These are phyloP conservation scores for Aspergillus brunneoviolaceus DNA, from an alignment of 2,329 filamentous ascomycete genomes.

Conservation along the genomic window DNA sequence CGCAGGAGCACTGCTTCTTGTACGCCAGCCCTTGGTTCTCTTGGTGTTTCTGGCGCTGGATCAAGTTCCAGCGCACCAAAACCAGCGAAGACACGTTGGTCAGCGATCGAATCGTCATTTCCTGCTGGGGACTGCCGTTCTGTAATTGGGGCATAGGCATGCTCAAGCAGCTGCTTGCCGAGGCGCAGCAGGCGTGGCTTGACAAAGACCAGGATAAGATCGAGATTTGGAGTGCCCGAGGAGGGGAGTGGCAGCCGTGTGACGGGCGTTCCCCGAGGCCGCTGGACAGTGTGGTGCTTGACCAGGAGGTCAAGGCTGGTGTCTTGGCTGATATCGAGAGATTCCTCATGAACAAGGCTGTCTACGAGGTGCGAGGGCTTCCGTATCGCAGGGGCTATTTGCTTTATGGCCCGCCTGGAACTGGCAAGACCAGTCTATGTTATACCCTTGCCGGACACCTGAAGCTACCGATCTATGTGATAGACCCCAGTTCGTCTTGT, in stretches of 20 bases:
- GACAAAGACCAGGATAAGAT: not conserved
- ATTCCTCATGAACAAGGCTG: conserved; percentile 67
- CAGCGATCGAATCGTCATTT: not conserved
- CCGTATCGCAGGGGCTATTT: conserved; percentile 75
- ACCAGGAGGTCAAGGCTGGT: conserved; percentile 63
- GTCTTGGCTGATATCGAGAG: conserved; percentile 74
- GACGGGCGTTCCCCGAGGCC: not conserved
- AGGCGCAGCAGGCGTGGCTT: not conserved
- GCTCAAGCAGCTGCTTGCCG: not conserved
- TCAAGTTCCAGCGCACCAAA: not conserved
- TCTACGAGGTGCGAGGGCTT: conserved; percentile 71
- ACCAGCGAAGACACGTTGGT: not conserved
- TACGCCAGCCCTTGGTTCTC: not conserved
- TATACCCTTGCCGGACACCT: conserved; percentile 67
- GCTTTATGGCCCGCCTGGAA: conserved; percentile 73
- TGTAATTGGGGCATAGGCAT: not conserved
- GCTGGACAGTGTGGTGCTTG: conserved; percentile 66
- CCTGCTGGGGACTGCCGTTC: not conserved
- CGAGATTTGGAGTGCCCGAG: not conserved
- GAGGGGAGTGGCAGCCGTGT: not conserved
- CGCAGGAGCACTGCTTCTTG: not conserved
- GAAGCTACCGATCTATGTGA: conserved; percentile 65
- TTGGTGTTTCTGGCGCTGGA: not conserved
- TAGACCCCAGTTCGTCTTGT: conserved; percentile 59
- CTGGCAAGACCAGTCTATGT: conserved; percentile 70